Base-by-base conservation (phyloP, 352 stramenopile genomes). In the Pythium graminicola region DNA sequence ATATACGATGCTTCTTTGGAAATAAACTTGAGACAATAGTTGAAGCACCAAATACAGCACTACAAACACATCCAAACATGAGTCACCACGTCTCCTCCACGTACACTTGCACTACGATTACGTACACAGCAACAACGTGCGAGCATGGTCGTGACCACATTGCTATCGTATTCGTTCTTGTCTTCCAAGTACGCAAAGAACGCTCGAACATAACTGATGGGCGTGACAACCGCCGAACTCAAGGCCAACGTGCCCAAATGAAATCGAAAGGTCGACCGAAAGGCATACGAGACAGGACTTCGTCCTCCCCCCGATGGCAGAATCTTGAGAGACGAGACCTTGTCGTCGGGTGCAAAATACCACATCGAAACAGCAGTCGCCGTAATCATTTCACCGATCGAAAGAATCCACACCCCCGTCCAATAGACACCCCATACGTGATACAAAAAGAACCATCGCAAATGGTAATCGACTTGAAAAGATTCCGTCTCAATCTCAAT, bases 31-130 rank as follows among this genome's bases (percentile, higher is more conserved):
- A 92, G 67, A 49, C 81, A 92, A 27, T 70, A 70, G 48, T 89
- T 87, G 65, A 92, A 92, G 61, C 78, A 86, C 74, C 74, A 88
- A 31, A 86, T 89, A 44, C 78, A 92, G 64, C 81, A 89, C 78
- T 92, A 28, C 33, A 28, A n/a, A n/a, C n/a, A n/a, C n/a, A n/a
- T n/a, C n/a, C n/a, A n/a, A n/a, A n/a, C n/a, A n/a, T n/a, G n/a
- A n/a, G n/a, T n/a, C n/a, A n/a, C n/a, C n/a, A n/a, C n/a, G n/a
- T n/a, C n/a, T n/a, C n/a, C n/a, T n/a, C n/a, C n/a, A n/a, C n/a
- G 22, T n/a, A 47, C 4, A 33, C n/a, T 36, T 36, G 31, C 31
- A 36, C 31, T 14, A 14, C 31, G 31, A 36, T 36, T 36, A 83
- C 77, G 43, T 79, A 92, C 81, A 52, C 81, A 92, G 54, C 75